phyloP scores from a whole-genome alignment of 192 early-diverging fungal species.

The Coemansia sp. region DNA sequence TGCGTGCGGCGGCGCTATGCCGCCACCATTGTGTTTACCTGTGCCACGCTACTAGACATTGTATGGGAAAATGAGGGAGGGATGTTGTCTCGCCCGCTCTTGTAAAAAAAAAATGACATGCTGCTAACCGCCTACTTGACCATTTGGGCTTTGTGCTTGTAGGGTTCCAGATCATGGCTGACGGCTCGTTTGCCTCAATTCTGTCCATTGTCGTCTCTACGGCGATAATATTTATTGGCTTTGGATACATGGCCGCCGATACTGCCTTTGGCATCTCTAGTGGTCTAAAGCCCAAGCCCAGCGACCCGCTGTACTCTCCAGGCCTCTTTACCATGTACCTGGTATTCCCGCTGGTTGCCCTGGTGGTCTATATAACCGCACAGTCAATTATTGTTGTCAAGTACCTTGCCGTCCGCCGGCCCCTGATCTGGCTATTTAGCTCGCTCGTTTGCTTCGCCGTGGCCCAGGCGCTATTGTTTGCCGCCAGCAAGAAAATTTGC shows the following conservation, averaged over 20 bases:
- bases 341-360: conserved; percentile 49
- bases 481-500: conserved; percentile 55
- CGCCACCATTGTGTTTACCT: background rate
- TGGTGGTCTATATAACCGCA: conserved; percentile 32
- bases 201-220: conserved; percentile 37
- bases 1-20: background rate
- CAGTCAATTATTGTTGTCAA: conserved; percentile 48
- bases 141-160: conserved; percentile 5
- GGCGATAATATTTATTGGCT: conserved; percentile 36
- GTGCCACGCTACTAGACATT: background rate
- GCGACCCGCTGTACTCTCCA: conserved; percentile 40
- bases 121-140: background rate
- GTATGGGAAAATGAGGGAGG: background rate
- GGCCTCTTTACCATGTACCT: conserved; percentile 52
- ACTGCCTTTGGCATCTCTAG: conserved; percentile 52
- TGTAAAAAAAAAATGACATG: background rate
- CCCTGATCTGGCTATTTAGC: conserved; percentile 43
- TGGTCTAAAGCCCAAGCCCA: conserved; percentile 44
- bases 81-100: background rate
- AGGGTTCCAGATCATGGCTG: conserved; percentile 54
- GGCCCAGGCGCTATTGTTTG: conserved; percentile 51
- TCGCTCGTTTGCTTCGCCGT: conserved; percentile 48
- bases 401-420: conserved; percentile 48
- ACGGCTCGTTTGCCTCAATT: conserved; percentile 52
- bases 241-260: conserved; percentile 54